Evolutionary conservation across 2,329 filamentous ascomycete genomes (phyloP), one percentile per base, ranked within the genome.

Genomic region (Cadophora sp.): DNA sequence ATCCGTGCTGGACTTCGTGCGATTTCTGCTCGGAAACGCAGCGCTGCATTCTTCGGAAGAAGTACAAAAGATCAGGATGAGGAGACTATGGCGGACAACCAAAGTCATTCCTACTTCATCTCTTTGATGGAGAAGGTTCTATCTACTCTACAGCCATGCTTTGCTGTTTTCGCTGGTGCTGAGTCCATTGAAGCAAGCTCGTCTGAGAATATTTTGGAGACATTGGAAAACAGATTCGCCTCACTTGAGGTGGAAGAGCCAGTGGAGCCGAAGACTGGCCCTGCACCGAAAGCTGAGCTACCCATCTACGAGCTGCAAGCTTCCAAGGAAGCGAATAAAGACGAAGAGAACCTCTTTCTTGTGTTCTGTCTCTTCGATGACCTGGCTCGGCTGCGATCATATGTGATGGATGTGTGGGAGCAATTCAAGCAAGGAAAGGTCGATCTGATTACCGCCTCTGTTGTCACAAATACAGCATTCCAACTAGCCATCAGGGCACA

Each of bases 241-340:
- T 43, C 41, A 2, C 64, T 71, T 11, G 66, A 68, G n/a, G 59
- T 71, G 5, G 66, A 70, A 36, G 68, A 70, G 14, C 61, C 66
- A 5, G 24, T 58, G 4, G 53, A 64, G 4, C 13, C 47, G 47
- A 16, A 56, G 30, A 39, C n/a, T 14, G 53, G 53, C 33, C 30
- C 30, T 7, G n/a, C 53, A 56, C 33, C 53, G n/a, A 41, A 14
- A 24, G 1, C 11, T 14, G 53, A 41, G 18, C 18, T 13, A 16
- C n/a, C 8, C 18, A 6, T 39, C 4, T 56, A 56, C 33, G 30
- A 56, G 53, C 30, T 56, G 14, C 53, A 16, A 41, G 9, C 33
- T 3, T 18, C 33, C 4, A 5, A 22, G 33, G n/a, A 56, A n/a
- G 16, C 56, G 1, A 24, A 22, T 18, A 53, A 64, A 18, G 36